phyloP scores from a whole-genome alignment of 495 filamentous ascomycete genomes.

The Annulohypoxylon nitens region DNA sequence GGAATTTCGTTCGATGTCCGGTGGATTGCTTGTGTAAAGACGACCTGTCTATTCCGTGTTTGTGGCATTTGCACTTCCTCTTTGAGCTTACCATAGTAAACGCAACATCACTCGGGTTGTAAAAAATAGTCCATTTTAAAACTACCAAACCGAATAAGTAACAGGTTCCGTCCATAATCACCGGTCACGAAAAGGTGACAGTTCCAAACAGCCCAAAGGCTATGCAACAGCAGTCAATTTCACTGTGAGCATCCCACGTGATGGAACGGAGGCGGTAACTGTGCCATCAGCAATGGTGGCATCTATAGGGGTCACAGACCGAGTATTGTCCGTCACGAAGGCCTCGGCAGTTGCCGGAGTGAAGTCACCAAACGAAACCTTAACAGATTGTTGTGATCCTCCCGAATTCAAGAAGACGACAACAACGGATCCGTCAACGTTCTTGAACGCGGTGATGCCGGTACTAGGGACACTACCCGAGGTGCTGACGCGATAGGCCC shows the following conservation, averaged over 20 bases:
- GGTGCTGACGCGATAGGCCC: constrained; percentile 59
- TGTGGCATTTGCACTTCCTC: too few species aligned
- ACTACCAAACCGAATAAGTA: too few species aligned
- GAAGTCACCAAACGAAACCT: constrained; percentile 49
- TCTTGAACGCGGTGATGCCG: constrained; percentile 62
- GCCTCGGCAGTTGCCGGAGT: constrained; percentile 43
- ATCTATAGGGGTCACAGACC: constrained; percentile 33
- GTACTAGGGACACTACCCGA: constrained; percentile 51
- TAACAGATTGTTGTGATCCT: constrained; percentile 39
- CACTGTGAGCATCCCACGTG: constrained; percentile 47
- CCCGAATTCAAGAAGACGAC: constrained; percentile 63
- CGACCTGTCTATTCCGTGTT: too few species aligned
- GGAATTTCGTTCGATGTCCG: neutral
- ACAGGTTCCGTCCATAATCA: too few species aligned
- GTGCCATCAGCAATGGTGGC: constrained; percentile 32
- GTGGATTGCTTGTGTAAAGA: too few species aligned
- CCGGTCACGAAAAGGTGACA: too few species aligned
- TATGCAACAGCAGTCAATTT: constrained; percentile 31
- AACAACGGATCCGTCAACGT: constrained; percentile 60
- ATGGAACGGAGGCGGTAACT: constrained; percentile 44
- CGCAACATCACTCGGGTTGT: too few species aligned
- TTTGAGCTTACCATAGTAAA: too few species aligned
- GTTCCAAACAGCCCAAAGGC: too few species aligned
- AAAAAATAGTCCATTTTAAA: too few species aligned
- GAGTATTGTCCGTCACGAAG: constrained; percentile 51